Evolutionary conservation across 2,329 filamentous ascomycete species (phyloP).

Genomic region (Xylaria digitata): DNA sequence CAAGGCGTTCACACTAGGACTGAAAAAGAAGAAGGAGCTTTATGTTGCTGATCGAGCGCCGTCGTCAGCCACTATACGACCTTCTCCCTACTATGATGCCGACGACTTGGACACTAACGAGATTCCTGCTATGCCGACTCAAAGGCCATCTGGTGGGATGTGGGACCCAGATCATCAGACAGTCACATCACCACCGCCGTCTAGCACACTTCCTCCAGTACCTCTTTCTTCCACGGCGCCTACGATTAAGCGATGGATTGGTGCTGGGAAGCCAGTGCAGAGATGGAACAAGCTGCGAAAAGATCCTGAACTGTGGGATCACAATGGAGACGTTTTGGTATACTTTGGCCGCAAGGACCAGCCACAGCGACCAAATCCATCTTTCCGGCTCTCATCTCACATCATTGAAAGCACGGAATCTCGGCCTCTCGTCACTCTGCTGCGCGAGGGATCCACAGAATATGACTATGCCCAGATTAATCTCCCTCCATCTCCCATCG

Average conservation of each 20-base stretch:
- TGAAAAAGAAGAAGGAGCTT: slow-evolving; percentile 56
- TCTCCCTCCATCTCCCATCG: slow-evolving; percentile 58
- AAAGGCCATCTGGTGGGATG: slow-evolving; percentile 38
- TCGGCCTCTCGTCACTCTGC: slow-evolving; percentile 62
- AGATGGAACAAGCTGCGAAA: slow-evolving; percentile 69
- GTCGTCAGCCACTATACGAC: slow-evolving; percentile 55
- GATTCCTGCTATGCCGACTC: slow-evolving; percentile 42
- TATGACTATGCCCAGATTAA: slow-evolving; percentile 54
- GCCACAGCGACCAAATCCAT: slow-evolving; percentile 60
- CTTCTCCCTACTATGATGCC: slow-evolving; percentile 38
- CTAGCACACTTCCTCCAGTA: slow-evolving; percentile 57
- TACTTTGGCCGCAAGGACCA: slow-evolving; percentile 63
- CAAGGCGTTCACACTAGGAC: slow-evolving; percentile 64
- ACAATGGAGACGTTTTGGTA: slow-evolving; percentile 69
- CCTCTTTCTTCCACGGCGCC: slow-evolving; percentile 54
- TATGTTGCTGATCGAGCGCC: slow-evolving; percentile 50
- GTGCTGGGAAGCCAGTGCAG: slow-evolving; percentile 60
- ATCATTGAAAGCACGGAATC: slow-evolving; percentile 69
- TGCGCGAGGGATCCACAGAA: slow-evolving; percentile 65
- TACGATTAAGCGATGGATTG: slow-evolving; percentile 65
- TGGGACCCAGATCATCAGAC: slow-evolving; percentile 45
- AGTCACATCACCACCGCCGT: slow-evolving; percentile 55
- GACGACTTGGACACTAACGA: slow-evolving; percentile 43
- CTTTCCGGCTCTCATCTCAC: slow-evolving; percentile 68
- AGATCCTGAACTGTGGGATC: slow-evolving; percentile 71